Base-by-base conservation (phyloP, 805 yeast species). In the Saccharomycopsis sp. region DNA sequence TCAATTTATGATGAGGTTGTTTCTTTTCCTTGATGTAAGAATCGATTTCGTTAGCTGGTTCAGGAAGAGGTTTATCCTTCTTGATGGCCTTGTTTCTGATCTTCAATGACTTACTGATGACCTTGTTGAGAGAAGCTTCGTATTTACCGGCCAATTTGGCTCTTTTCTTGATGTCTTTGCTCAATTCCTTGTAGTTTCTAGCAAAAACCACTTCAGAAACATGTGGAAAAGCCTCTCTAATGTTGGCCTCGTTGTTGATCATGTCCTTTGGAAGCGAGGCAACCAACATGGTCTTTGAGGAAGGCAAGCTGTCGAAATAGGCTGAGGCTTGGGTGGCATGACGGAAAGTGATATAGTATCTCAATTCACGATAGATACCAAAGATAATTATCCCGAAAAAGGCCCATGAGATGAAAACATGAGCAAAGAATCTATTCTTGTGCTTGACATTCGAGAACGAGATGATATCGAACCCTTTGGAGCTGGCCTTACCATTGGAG, bases 1-100 rank as follows among this genome's bases (percentile, higher is more conserved):
- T 82, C 66, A 90, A 78, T 63, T 82, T 82, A 72, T 89, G 93
- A 38, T 89, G 85, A 53, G 97, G 97, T 65, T 93, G 81, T 75
- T 90, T 91, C 72, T 87, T 86, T 54, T 73, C 75, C 2, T 81
- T 78, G 62, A 90, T 82, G 70, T 88, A 90, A 51, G 83, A 76
- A 62, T 78, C 75, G 53, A 85, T 66, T 61, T 79, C 85, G 67
- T 84, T 77, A 56, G 75, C 78, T 2, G 87, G 85, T 62, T 76
- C 78, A 20, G 87, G 85, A 20, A 75, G 68, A 12, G 79, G 77
- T 66, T 79, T 75, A 41, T 77, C 75, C 69, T 86, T 85, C 71
- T 87, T 86, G 56, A 75, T 68, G 24, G 80, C 75, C 69, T 86
- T 85, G 52, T 70, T 66, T 67, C 81, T 81, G 60, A 75, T 68